Percentiles rank a stretch among this genome's conserved stretches.
These are phyloP conservation scores for Boletellus ananiceps DNA, from an alignment of 768 basidiomycete genomes.

Conservation along the genomic window DNA sequence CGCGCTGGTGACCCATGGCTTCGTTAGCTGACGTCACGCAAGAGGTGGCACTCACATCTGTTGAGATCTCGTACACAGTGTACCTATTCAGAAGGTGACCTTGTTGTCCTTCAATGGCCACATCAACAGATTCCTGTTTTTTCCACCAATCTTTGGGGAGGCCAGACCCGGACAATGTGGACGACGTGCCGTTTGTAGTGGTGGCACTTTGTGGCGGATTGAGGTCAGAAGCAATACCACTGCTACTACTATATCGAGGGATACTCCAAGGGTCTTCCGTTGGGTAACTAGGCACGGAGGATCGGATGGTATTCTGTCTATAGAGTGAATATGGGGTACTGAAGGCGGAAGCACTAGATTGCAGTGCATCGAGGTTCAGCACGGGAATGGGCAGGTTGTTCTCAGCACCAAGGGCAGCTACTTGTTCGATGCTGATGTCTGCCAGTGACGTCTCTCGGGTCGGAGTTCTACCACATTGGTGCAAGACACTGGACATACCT, in stretches of 20 bases:
- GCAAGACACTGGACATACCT: slow-evolving; percentile 41
- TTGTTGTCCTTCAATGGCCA: slow-evolving; percentile 79
- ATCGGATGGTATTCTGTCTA: slow-evolving; percentile 43
- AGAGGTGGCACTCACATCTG: slow-evolving; percentile 54
- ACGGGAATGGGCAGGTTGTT: slow-evolving; percentile 74
- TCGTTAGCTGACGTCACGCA: slow-evolving; percentile 10
- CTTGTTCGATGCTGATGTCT: slow-evolving; percentile 82
- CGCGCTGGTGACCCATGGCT: slow-evolving; percentile 41
- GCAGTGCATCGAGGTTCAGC: slow-evolving; percentile 58
- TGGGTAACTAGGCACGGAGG: slow-evolving; percentile 49
- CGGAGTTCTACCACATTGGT: not conserved
- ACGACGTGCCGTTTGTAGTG: slow-evolving; percentile 43
- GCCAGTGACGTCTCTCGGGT: not conserved
- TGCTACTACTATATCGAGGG: slow-evolving; percentile 28
- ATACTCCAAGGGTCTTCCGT: slow-evolving; percentile 68
- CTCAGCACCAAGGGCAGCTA: slow-evolving; percentile 71
- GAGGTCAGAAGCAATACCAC: slow-evolving; percentile 30
- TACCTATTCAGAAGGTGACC: slow-evolving; percentile 89
- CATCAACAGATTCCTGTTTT: slow-evolving; percentile 64
- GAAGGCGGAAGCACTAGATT: slow-evolving; percentile 51
- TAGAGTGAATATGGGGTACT: slow-evolving; percentile 36
- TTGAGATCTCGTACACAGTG: slow-evolving; percentile 75
- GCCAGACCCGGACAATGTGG: slow-evolving; percentile 64
- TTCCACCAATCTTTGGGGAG: slow-evolving; percentile 86
- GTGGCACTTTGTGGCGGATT: slow-evolving; percentile 19